phyloP scores from a whole-genome alignment of 352 stramenopile genomes.

The Pythium aphanidermatum region DNA sequence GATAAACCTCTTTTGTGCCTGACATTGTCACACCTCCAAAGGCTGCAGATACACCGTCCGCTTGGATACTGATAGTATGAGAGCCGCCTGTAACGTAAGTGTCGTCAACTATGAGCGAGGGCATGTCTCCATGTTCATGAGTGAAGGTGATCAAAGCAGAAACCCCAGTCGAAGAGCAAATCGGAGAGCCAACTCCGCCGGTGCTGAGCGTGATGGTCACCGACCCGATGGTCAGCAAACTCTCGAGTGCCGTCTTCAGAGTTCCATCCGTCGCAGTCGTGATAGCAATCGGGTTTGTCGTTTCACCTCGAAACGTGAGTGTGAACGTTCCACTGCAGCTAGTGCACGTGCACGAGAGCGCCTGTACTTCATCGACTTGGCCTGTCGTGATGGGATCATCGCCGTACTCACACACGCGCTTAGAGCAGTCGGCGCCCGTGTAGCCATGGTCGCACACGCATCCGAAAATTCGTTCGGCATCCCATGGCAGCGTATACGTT shows the following conservation, averaged over 20 bases:
- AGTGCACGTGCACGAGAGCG: constrained; percentile 57
- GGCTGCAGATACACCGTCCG: constrained; percentile 26
- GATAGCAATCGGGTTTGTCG: constrained; percentile 34
- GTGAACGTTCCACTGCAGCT: constrained; percentile 59
- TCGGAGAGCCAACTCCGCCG: constrained; percentile 15
- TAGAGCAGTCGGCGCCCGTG: constrained; percentile 79
- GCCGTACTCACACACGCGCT: constrained; percentile 76
- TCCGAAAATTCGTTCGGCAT: constrained; percentile 77
- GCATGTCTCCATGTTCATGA: constrained; percentile 61
- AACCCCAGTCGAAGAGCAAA: constrained; percentile 49
- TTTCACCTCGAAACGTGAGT: constrained; percentile 49
- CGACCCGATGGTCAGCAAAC: constrained; percentile 40
- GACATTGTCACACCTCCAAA: constrained; percentile 34
- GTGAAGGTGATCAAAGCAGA: constrained; percentile 63
- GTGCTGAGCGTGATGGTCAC: constrained; percentile 43
- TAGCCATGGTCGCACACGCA: constrained; percentile 90
- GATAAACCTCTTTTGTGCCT: constrained; percentile 64
- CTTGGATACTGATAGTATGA: constrained; percentile 27
- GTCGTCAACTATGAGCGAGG: constrained; percentile 28
- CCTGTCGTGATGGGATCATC: constrained; percentile 77
- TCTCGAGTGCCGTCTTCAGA: constrained; percentile 41
- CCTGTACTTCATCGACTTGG: constrained; percentile 77
- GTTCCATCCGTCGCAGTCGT: constrained; percentile 36
- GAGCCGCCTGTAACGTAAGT: constrained; percentile 28
- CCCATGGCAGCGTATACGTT: constrained; percentile 67